These are phyloP conservation scores for Nissolia schottii DNA, from an alignment of 306 rosid species.

Conservation along the genomic window DNA sequence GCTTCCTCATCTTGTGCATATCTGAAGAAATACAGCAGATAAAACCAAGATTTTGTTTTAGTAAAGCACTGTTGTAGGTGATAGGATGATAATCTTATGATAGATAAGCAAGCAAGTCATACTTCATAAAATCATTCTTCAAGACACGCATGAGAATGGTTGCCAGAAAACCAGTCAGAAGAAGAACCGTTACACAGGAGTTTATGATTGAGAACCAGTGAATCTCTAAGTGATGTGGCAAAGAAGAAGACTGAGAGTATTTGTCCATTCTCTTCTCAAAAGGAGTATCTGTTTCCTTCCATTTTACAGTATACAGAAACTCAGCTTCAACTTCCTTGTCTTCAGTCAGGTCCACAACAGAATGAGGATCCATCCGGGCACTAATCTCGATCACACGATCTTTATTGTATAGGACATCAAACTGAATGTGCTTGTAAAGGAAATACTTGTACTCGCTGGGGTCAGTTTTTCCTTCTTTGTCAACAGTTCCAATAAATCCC, in stretches of 20 bases:
- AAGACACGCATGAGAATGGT: slow-evolving; percentile 97
- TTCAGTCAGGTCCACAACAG: slow-evolving; percentile 86
- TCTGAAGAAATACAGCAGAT: slow-evolving; percentile 34
- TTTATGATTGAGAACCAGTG: slow-evolving; percentile 98
- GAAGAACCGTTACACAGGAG: slow-evolving; percentile 96
- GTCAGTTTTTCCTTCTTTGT: slow-evolving; percentile 75
- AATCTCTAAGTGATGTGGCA: slow-evolving; percentile 95
- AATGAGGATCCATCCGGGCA: slow-evolving; percentile 83
- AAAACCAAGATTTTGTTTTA: no score
- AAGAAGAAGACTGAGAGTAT: slow-evolving; percentile 89
- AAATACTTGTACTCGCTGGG: slow-evolving; percentile 79
- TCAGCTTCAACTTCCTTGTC: slow-evolving; percentile 77
- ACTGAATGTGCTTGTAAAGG: slow-evolving; percentile 89
- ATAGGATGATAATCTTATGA: not conserved
- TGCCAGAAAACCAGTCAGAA: slow-evolving; percentile 93
- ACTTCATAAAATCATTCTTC: slow-evolving; percentile 99
- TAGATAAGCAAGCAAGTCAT: slow-evolving; percentile 30
- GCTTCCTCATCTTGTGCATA: slow-evolving; percentile 99
- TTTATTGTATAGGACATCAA: slow-evolving; percentile 68
- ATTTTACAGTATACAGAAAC: slow-evolving; percentile 78
- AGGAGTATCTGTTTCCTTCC: slow-evolving; percentile 77
- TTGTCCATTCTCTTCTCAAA: slow-evolving; percentile 95
- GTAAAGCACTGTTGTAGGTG: not conserved
- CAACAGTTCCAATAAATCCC: slow-evolving; percentile 93
- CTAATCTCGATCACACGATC: slow-evolving; percentile 85